Evolutionary conservation across 1,139 yeast species (phyloP).

Genomic region (Hyphopichia khmerensis): DNA sequence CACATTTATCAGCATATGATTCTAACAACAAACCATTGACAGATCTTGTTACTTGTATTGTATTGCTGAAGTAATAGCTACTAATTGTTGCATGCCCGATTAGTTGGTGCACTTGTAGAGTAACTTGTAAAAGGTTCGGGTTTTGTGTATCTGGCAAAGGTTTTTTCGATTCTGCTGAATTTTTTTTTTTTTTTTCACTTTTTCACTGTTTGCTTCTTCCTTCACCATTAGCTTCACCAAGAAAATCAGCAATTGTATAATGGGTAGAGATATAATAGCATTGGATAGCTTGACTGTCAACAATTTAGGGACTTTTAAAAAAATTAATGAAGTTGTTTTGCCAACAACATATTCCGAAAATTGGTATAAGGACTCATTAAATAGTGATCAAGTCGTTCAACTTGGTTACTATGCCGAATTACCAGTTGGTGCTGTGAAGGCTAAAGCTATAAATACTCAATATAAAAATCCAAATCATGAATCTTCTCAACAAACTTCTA

Average conservation of each 20-base stretch:
- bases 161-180: no score
- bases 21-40: no score
- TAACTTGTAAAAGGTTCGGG: no score
- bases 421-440: conserved; percentile 72
- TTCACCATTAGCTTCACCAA: no score
- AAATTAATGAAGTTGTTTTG: conserved; percentile 43
- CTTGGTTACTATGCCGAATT: conserved; percentile 60
- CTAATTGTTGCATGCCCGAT: no score
- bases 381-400: conserved; percentile 32
- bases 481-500: conserved; percentile 18
- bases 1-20: no score
- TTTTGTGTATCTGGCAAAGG: no score
- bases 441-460: conserved; percentile 39
- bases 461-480: conserved; percentile 22
- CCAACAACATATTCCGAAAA: conserved; percentile 44
- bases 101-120: no score
- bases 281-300: conserved; percentile 56
- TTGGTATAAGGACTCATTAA: conserved; percentile 45
- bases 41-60: no score
- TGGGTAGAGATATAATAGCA: conserved; percentile 40
- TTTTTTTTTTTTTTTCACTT: no score
- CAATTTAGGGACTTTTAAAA: conserved; percentile 53
- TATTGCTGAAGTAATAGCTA: no score
- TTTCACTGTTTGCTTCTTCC: not conserved
- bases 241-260: conserved; percentile 7